Base-by-base conservation (phyloP, 192 early-diverging fungal species). In the Coemansia sp. region DNA sequence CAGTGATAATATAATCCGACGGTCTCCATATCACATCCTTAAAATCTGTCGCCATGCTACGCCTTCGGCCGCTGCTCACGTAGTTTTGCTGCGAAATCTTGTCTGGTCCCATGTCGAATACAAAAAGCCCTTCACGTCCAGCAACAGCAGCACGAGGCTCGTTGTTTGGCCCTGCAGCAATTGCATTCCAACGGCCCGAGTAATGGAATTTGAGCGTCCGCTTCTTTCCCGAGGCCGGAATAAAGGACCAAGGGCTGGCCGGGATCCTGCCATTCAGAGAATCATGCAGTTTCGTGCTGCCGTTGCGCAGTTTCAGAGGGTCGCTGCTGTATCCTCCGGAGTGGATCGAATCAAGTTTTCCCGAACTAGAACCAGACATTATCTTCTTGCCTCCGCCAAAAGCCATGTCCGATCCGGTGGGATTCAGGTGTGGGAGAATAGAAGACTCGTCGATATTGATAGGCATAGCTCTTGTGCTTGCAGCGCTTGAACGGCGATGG, bases 1-100 rank as follows among this genome's bases (percentile, higher is more conserved):
- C 80, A 0, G 80, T 82, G 14, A 53, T 66, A 14, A 82, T 71
- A n/a, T 70, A 65, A 34, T 74, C 72, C 14, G 72, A 66, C 3
- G 80, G 80, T 34, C 69, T 54, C 80, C 80, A 82, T 15, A 82
- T 52, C 8, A 77, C 80, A 38, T 74, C 71, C 29, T 71, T 71
- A 36, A 74, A 74, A 40, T 73, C 70, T 11, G 63, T 46, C 1
- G 71, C 63, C 54, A 70, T 41, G 35, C 46, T 59, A 40, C 72
- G 59, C 32, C 80, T 67, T 17, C 75, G 68, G 35, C 50, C 32
- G 59, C 64, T 66, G 41, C 57, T 40, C 9, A 70, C 54, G 0
- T 56, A 50, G 14, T 10, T 54, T 34, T 41, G 41, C 65, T 65
- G 43, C 6, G 65, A 20, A 20, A 70, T 62, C 7, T 43, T 54